Evolutionary conservation across 139 green algal species (phyloP), one percentile per base, ranked within the genome.

Genomic region (Chlorella ohadii): DNA sequence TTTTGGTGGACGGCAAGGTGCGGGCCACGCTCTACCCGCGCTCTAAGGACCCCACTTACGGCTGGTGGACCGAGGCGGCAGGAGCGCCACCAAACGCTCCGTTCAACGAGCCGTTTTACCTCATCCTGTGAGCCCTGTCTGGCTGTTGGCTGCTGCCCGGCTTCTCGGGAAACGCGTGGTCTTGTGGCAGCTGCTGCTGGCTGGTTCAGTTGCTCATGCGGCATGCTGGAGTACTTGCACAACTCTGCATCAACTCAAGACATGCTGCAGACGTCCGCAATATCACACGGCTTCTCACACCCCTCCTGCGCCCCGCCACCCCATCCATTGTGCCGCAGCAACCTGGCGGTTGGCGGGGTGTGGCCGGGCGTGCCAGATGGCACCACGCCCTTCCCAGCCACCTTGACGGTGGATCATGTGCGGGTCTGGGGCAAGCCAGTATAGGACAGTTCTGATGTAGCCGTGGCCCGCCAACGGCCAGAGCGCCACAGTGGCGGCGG

Each of bases 41-140:
- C 15, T 34, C 44, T 9, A 31, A 57, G 67, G 66, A 68, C 34
- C 47, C 79, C 2, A 20, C 55, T 4, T 61, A 27, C 31, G 66
- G 79, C 22, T 84, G 79, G 79, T 78, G 25, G n/a, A 78, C 79
- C 20, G 47, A 55, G 0, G 51, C 41, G n/a, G 20, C 78, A 33
- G 33, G 57, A 25, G 55, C 47, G 17, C 27, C 51, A 0, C 47
- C 47, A 0, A 36, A 33, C 17, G 79, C 79, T 12, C 79, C 79
- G 4, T 84, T 84, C 31, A 25, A 84, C 67, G 15, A 57, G 25
- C 79, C 79, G 4, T 84, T 84, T 22, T 84, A 84, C 67, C 31
- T 84, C 47, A 84, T 84, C 22, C 56, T 84, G 78, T 84, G 64
- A 71, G 77, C 38, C 44, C 9, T 51, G 44, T 6, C 9, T n/a